phyloP scores from a whole-genome alignment of 1,139 yeast genomes.

The Taphrina wiesneri region DNA sequence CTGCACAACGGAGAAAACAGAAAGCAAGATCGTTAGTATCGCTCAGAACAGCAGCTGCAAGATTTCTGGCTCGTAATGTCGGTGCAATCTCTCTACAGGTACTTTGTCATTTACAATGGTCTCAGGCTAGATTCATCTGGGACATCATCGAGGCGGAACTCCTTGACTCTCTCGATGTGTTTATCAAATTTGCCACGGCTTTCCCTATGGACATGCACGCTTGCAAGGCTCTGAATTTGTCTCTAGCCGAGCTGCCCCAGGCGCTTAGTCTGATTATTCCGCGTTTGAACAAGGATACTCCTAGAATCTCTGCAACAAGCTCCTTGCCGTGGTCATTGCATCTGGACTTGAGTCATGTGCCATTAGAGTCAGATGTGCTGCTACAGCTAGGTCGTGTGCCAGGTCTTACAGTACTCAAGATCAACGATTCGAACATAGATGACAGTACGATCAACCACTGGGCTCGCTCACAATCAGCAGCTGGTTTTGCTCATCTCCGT shows the following conservation, averaged over 20 bases:
- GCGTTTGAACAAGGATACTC: background rate
- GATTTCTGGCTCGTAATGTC: background rate
- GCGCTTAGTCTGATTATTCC: background rate
- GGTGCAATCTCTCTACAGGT: background rate
- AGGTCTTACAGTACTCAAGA: background rate
- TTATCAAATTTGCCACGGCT: constrained; percentile 14
- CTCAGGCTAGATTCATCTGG: background rate
- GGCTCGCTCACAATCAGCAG: constrained; percentile 21
- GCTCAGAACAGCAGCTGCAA: background rate
- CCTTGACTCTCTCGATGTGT: background rate
- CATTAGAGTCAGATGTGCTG: constrained; percentile 11
- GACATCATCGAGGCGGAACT: background rate
- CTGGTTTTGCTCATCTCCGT: background rate
- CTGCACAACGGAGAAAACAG: background rate
- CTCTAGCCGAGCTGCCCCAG: background rate
- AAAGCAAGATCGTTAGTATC: background rate
- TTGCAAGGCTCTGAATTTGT: background rate
- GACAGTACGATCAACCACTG: constrained; percentile 15
- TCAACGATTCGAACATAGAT: constrained; percentile 2
- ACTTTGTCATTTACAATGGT: background rate
- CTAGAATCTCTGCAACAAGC: background rate
- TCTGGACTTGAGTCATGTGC: constrained; percentile 14
- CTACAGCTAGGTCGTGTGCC: constrained; percentile 10
- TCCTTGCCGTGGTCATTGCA: constrained; percentile 6
- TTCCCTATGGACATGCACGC: background rate